Conservation (phyloP, 192 early-diverging fungal genomes). For the Umbelopsis sp. region DNA sequence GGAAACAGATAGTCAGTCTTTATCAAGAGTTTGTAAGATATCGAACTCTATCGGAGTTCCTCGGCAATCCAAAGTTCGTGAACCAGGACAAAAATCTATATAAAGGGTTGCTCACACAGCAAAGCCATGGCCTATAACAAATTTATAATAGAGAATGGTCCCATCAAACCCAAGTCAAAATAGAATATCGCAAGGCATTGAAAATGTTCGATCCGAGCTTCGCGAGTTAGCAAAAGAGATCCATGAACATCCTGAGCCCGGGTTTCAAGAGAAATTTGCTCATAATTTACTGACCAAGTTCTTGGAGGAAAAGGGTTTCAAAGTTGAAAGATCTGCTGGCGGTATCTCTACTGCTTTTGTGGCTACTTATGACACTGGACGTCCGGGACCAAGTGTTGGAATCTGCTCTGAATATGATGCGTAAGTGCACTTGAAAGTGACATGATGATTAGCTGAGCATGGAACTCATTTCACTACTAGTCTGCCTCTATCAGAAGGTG, state of each 20-base stretch:
- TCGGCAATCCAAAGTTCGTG: too few species aligned
- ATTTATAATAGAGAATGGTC: background rate
- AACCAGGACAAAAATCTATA: too few species aligned
- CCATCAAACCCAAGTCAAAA: background rate
- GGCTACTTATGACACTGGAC: conserved; percentile 51
- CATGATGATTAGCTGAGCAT: background rate
- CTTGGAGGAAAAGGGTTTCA: conserved; percentile 55
- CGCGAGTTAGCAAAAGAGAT: conserved; percentile 40
- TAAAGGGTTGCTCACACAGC: too few species aligned
- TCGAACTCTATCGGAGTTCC: too few species aligned
- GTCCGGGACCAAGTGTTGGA: conserved; percentile 49
- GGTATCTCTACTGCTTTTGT: conserved; percentile 65
- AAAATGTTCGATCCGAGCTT: background rate
- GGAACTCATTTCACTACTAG: background rate
- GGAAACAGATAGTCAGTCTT: too few species aligned
- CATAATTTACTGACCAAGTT: conserved; percentile 59
- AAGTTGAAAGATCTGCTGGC: conserved; percentile 48
- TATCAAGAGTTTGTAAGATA: too few species aligned
- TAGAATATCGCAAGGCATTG: background rate
- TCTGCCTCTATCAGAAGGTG: conserved; percentile 38
- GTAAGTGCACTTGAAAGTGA: background rate
- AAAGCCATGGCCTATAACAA: too few species aligned
- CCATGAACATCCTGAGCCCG: conserved; percentile 57
- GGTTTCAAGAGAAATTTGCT: conserved; percentile 54
- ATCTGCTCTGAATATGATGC: conserved; percentile 72